phyloP scores from a whole-genome alignment of 805 yeast species.

The Pichia nakasei region DNA sequence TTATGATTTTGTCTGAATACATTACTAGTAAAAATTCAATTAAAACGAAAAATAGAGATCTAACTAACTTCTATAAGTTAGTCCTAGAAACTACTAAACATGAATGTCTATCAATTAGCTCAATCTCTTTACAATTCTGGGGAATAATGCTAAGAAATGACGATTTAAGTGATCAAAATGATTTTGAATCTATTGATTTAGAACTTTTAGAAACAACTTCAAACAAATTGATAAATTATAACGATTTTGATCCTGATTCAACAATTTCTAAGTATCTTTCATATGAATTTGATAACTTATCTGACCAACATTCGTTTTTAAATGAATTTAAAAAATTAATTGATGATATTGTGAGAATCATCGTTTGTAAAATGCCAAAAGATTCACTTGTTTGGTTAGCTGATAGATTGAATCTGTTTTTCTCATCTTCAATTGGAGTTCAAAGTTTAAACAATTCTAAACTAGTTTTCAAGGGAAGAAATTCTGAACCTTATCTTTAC shows the following conservation, averaged over 20 bases:
- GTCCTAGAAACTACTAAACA: conserved; percentile 76
- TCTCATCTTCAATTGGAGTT: conserved; percentile 60
- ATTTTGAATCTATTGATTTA: conserved; percentile 50
- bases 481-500: conserved; percentile 58
- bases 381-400: conserved; percentile 80
- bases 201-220: conserved; percentile 69
- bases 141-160: conserved; percentile 80
- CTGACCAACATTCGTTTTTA: conserved; percentile 71
- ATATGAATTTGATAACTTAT: conserved; percentile 81
- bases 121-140: conserved; percentile 91
- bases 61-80: conserved; percentile 58
- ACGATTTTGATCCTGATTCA: conserved; percentile 56
- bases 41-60: conserved; percentile 46
- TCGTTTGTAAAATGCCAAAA: conserved; percentile 78
- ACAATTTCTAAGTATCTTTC: conserved; percentile 58
- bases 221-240: conserved; percentile 66
- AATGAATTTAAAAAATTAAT: conserved; percentile 72
- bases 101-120: conserved; percentile 82
- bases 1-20: conserved; percentile 77
- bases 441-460: conserved; percentile 47
- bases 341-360: conserved; percentile 84
- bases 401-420: conserved; percentile 59
- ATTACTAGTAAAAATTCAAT: conserved; percentile 29
- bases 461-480: conserved; percentile 46
- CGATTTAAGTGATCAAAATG: conserved; percentile 50